Evolutionary conservation across 2,329 filamentous ascomycete species (phyloP), one percentile per base, ranked within the genome.

Genomic region (Colletotrichum gloeosporioides): DNA sequence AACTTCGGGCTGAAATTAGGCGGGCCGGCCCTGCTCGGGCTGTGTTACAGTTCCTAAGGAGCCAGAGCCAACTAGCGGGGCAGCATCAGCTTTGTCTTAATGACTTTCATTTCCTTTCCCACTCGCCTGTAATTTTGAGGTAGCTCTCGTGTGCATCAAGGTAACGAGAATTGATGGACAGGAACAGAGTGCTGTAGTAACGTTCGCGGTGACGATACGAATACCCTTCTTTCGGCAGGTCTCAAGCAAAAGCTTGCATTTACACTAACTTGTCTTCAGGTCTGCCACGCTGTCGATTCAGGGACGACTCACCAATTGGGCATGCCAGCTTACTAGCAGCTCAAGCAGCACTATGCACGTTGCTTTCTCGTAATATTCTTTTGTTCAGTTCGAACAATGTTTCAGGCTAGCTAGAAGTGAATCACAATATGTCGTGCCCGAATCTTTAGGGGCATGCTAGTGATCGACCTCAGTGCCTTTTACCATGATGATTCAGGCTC

Each of bases 311-410:
- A 53, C n/a, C 36, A 44, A 44, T 10, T 10, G 1, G 39, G 5
- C 3, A n/a, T 1, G 9, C 39, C 39, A 53, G n/a, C n/a, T 22
- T 25, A 53, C 2, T 53, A 0, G 2, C 44, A 53, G 44, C 44
- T 53, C 12, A 25, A 13, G 0, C n/a, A 12, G n/a, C 44, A 53
- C 44, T 53, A 7, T 25, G 0, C 10, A 49, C 1, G 1, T 49
- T 13, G n/a, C 44, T n/a, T 49, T 22, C 44, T 49, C 3, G 18
- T 44, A 3, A n/a, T 7, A 22, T 13, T 13, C 1, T 13, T 2
- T 22, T 2, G 0, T 22, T 44, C 18, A 18, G 10, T 4, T 44
- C 18, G 36, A 44, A 7, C 6, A 0, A 53, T 2, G n/a, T n/a
- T 25, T 22, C 6, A 25, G 12, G 44, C 8, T 22, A 53, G 10